Conservation (phyloP, 768 basidiomycete genomes). For the Pleurotus pulmonarius region DNA sequence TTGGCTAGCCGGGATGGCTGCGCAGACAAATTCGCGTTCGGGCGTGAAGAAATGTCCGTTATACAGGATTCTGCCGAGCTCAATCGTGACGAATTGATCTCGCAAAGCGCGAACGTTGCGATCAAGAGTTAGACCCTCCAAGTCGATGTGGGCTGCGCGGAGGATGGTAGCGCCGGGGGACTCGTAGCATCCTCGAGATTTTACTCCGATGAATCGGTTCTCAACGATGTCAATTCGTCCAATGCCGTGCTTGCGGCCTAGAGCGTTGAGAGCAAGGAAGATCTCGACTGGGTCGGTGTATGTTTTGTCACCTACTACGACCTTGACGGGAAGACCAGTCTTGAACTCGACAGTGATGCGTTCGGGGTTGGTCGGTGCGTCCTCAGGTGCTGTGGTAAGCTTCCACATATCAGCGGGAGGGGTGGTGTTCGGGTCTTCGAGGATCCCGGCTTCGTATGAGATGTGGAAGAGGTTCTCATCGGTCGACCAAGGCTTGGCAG, state of each 20-base stretch:
- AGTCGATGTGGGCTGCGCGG: conserved; percentile 90
- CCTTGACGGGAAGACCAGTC: conserved; percentile 82
- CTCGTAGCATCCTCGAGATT: conserved; percentile 99
- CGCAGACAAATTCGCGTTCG: conserved; percentile 92
- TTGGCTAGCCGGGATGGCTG: conserved; percentile 90
- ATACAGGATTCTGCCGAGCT: conserved; percentile 89
- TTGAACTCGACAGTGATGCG: conserved; percentile 83
- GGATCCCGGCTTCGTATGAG: conserved; percentile 98
- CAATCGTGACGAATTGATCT: conserved; percentile 92
- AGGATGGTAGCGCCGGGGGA: conserved; percentile 95
- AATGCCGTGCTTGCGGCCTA: conserved; percentile 92
- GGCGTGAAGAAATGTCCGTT: conserved; percentile 99
- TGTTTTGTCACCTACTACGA: conserved; percentile 52
- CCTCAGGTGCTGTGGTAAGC: conserved; percentile 79
- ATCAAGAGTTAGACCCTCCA: conserved; percentile 98
- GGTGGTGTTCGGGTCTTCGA: conserved; percentile 93
- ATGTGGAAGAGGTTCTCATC: conserved; percentile 99
- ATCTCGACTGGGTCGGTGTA: conserved; percentile 94
- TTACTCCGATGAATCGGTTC: conserved; percentile 99
- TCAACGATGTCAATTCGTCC: conserved; percentile 99
- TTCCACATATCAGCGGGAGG: conserved; percentile 99
- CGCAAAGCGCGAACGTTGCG: conserved; percentile 92
- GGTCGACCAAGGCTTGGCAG: conserved; percentile 98
- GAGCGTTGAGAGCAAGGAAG: conserved; percentile 86
- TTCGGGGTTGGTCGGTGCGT: conserved; percentile 78